Conservation (phyloP, 2,329 filamentous ascomycete genomes). For the Exophiala viscosa region DNA sequence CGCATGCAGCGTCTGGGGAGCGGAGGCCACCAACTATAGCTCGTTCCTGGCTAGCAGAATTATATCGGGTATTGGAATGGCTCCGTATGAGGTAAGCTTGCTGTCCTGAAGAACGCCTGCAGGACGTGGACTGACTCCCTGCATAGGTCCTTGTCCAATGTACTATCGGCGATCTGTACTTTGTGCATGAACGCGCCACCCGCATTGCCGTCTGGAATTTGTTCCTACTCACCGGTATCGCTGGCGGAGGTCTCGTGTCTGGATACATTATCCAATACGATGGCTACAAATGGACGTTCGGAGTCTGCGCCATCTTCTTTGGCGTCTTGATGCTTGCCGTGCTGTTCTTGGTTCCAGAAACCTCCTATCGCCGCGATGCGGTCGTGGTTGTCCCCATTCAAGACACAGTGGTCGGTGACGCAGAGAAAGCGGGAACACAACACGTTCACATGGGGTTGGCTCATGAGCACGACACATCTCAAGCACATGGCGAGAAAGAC, state of each 20-base stretch:
- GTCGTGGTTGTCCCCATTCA: constrained; percentile 29
- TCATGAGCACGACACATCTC: constrained; percentile 20
- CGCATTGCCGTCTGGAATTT: constrained; percentile 39
- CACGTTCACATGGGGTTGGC: constrained; percentile 17
- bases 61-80: constrained; percentile 44
- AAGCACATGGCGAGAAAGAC: constrained; percentile 18
- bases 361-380: constrained; percentile 36
- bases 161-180: constrained; percentile 43
- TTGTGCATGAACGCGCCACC: constrained; percentile 36
- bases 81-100: constrained; percentile 35
- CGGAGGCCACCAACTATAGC: constrained; percentile 35
- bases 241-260: constrained; percentile 39
- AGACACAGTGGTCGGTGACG: constrained; percentile 23
- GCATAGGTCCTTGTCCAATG: constrained; percentile 46
- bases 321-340: constrained; percentile 33
- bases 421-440: constrained; percentile 13
- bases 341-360: constrained; percentile 37
- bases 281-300: constrained; percentile 27
- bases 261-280: constrained; percentile 37
- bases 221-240: constrained; percentile 38
- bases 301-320: constrained; percentile 29
- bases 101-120: neutral
- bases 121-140: neutral
- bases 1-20: constrained; percentile 37
- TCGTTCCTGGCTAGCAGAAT: constrained; percentile 42